Percentiles rank a stretch among this genome's conserved stretches.
Conservation (phyloP, 2,329 filamentous ascomycete species). For the Penicillium sp. region DNA sequence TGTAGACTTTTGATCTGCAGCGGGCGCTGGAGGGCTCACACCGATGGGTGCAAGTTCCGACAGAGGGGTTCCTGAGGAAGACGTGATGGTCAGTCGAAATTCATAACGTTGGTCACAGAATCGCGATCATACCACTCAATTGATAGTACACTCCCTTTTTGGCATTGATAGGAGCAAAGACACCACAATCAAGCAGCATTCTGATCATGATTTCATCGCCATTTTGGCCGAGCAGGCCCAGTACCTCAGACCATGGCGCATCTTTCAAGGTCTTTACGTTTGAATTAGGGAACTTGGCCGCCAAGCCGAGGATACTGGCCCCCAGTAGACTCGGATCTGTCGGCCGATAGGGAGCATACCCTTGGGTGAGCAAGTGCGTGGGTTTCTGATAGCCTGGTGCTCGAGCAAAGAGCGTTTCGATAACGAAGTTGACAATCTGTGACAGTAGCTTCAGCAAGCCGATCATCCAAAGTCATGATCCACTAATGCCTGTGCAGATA, state of each 20-base stretch:
- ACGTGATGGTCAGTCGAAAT: background rate
- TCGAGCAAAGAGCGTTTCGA: slow-evolving; percentile 70
- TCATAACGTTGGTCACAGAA: too few species aligned
- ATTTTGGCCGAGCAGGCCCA: slow-evolving; percentile 65
- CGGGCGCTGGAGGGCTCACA: background rate
- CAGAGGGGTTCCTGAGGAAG: slow-evolving; percentile 26
- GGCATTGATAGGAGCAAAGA: slow-evolving; percentile 61
- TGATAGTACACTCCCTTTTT: slow-evolving; percentile 67
- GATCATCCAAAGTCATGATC: slow-evolving; percentile 5
- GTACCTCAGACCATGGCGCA: slow-evolving; percentile 67
- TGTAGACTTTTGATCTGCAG: background rate
- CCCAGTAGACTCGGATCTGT: slow-evolving; percentile 31
- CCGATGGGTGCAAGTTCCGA: slow-evolving; percentile 25
- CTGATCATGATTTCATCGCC: slow-evolving; percentile 73
- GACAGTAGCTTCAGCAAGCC: background rate
- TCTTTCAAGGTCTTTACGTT: slow-evolving; percentile 64
- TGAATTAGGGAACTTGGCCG: slow-evolving; percentile 59
- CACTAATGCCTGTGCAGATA: background rate
- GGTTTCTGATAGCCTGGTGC: slow-evolving; percentile 49
- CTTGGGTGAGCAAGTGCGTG: slow-evolving; percentile 75
- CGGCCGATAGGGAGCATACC: slow-evolving; percentile 53
- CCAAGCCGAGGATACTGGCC: slow-evolving; percentile 59
- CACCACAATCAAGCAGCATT: slow-evolving; percentile 67
- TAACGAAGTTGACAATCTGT: slow-evolving; percentile 68
- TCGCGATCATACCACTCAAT: slow-evolving; percentile 58